Evolutionary conservation across 148 eudicot species (phyloP).

Genomic region (Mesembryanthemum crystallinum): DNA sequence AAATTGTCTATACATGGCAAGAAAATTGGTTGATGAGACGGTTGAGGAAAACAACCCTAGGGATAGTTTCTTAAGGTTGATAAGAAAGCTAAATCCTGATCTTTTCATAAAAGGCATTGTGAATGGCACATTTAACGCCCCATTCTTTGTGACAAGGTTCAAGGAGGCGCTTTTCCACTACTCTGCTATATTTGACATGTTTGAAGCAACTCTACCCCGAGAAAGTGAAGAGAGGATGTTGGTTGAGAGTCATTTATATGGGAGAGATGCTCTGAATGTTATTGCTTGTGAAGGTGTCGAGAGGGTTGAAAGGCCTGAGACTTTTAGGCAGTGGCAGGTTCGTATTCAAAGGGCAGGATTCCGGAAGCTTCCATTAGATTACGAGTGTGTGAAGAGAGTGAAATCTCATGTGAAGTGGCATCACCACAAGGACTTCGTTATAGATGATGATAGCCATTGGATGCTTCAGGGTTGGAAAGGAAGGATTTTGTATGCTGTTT

Average conservation of each 20-base stretch:
- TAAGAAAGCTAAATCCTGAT: conserved; percentile 22
- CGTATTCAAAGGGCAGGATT: conserved; percentile 25
- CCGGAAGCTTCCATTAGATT: conserved; percentile 21
- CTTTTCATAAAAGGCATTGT: conserved; percentile 29
- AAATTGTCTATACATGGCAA: conserved; percentile 18
- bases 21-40: conserved; percentile 28
- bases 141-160: conserved; percentile 31
- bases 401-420: conserved; percentile 26
- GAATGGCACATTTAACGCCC: conserved; percentile 26
- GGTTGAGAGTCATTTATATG: conserved; percentile 24
- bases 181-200: conserved; percentile 28
- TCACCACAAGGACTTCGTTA: conserved; percentile 36
- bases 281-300: conserved; percentile 32
- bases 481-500: conserved; percentile 31
- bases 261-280: conserved; percentile 23
- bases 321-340: conserved; percentile 31
- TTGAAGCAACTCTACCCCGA: conserved; percentile 28
- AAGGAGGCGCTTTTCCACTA: conserved; percentile 31
- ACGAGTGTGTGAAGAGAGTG: conserved; percentile 23
- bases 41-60: conserved; percentile 25
- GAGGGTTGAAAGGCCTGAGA: conserved; percentile 32
- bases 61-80: conserved; percentile 24
- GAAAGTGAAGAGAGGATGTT: conserved; percentile 25
- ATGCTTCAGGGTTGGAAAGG: conserved; percentile 61
- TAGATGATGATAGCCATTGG: conserved; percentile 44